A percentile compares a stretch with the other conserved stretches of the same genome.
These are phyloP conservation scores for Ophiosphaerella herpotricha DNA, from an alignment of 2,329 filamentous ascomycete species.

Conservation along the genomic window DNA sequence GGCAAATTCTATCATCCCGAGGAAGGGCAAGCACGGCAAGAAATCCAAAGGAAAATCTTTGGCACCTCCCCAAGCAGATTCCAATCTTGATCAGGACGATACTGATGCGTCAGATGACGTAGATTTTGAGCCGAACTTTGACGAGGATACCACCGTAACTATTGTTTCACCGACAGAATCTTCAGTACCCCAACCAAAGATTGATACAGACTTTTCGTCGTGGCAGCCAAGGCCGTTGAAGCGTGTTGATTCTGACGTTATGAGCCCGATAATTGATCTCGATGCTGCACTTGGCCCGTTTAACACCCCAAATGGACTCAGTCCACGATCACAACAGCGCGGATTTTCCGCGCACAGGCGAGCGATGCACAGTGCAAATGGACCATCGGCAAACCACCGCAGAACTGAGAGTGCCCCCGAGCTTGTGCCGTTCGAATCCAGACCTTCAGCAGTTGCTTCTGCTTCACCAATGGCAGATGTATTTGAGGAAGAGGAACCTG, in stretches of 20 bases:
- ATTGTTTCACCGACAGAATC: slow-evolving; percentile 44
- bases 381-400: slow-evolving; percentile 77
- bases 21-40: slow-evolving; percentile 60
- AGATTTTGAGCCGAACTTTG: slow-evolving; percentile 48
- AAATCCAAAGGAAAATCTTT: slow-evolving; percentile 48
- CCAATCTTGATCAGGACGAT: slow-evolving; percentile 33
- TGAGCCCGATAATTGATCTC: slow-evolving; percentile 85
- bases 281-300: slow-evolving; percentile 93
- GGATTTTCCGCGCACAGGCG: slow-evolving; percentile 57
- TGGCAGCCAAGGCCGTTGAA: slow-evolving; percentile 45
- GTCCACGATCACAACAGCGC: slow-evolving; percentile 57
- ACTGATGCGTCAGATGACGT: slow-evolving; percentile 42
- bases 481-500: slow-evolving; percentile 78
- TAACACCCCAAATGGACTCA: slow-evolving; percentile 76
- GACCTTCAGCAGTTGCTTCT: slow-evolving; percentile 57
- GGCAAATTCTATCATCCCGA: slow-evolving; percentile 69
- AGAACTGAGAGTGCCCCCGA: slow-evolving; percentile 81
- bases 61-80: slow-evolving; percentile 32
- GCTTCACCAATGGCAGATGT: slow-evolving; percentile 82
- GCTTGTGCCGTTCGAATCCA: slow-evolving; percentile 72
- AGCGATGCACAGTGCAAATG: slow-evolving; percentile 76
- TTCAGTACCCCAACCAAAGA: slow-evolving; percentile 25
- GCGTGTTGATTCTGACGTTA: slow-evolving; percentile 59
- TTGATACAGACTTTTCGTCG: slow-evolving; percentile 42
- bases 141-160: slow-evolving; percentile 48